phyloP scores from a whole-genome alignment of 306 rosid species.

The Citrullus mucosospermus region DNA sequence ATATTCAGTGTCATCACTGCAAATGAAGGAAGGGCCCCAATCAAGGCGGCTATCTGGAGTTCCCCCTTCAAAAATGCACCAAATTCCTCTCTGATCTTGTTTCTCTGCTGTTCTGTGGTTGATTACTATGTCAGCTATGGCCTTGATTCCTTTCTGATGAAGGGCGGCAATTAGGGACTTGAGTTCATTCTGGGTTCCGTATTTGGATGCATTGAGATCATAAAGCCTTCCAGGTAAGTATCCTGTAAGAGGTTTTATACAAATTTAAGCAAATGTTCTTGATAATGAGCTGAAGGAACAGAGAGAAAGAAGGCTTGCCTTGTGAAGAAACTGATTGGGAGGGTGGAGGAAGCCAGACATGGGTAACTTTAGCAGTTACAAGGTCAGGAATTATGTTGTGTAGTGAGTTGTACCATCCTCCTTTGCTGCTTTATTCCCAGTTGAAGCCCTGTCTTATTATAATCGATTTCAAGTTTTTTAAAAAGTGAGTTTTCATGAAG shows the following conservation, averaged over 20 bases:
- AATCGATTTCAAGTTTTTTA: not conserved
- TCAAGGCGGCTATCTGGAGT: slow-evolving; percentile 51
- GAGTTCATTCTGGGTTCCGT: slow-evolving; percentile 42
- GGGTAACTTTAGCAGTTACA: slow-evolving; percentile 47
- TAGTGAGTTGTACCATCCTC: slow-evolving; percentile 64
- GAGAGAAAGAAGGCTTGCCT: slow-evolving; percentile 18
- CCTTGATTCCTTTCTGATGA: slow-evolving; percentile 34
- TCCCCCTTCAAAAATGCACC: slow-evolving; percentile 74
- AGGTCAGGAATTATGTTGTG: slow-evolving; percentile 44
- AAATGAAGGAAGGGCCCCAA: slow-evolving; percentile 68
- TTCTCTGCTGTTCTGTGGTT: slow-evolving; percentile 76
- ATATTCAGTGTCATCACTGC: slow-evolving; percentile 47
- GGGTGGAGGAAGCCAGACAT: slow-evolving; percentile 93
- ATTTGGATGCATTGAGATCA: slow-evolving; percentile 67
- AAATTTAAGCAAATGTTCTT: not conserved
- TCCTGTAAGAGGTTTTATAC: slow-evolving; percentile 17
- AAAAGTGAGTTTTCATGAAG: not conserved
- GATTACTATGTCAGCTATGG: slow-evolving; percentile 70
- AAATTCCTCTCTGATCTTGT: slow-evolving; percentile 48
- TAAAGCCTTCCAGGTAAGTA: slow-evolving; percentile 80
- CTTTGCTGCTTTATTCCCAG: slow-evolving; percentile 66
- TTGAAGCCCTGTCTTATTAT: slow-evolving; percentile 48
- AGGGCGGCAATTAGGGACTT: slow-evolving; percentile 39
- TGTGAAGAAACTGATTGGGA: slow-evolving; percentile 44
- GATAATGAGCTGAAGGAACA: not conserved